These are phyloP conservation scores for Microbotryomycetes sp. DNA, from an alignment of 1,284 basidiomycete genomes.

Conservation along the genomic window DNA sequence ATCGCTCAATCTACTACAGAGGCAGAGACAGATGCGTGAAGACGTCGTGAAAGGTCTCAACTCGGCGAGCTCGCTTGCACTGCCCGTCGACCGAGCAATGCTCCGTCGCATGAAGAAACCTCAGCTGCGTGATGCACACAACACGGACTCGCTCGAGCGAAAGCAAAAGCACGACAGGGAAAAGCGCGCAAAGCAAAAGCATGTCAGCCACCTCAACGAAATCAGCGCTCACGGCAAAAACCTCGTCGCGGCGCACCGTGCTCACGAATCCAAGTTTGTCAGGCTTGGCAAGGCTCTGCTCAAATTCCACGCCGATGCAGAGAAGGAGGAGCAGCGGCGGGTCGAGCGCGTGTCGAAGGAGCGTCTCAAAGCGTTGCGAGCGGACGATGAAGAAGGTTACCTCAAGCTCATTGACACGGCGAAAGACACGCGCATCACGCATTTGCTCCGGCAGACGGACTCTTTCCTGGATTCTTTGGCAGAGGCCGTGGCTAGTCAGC, in stretches of 20 bases:
- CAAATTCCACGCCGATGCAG: conserved; percentile 45
- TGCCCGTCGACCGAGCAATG: conserved; percentile 70
- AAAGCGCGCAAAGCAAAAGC: conserved; percentile 88
- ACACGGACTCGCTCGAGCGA: conserved; percentile 83
- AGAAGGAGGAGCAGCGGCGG: conserved; percentile 50
- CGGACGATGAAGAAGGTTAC: conserved; percentile 98
- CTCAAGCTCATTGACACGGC: conserved; percentile 98
- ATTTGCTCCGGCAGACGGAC: conserved; percentile 90
- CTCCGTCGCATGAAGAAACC: conserved; percentile 85
- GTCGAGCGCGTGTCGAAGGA: conserved; percentile 96
- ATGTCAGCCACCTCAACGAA: conserved; percentile 83
- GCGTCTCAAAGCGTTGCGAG: conserved; percentile 94
- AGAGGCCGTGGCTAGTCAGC: conserved; percentile 88
- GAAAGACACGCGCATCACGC: conserved; percentile 98
- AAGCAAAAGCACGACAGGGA: conserved; percentile 89
- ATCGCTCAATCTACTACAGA: conserved; percentile 78
- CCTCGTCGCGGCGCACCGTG: conserved; percentile 56
- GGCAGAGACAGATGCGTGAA: conserved; percentile 78
- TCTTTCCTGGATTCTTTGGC: conserved; percentile 90
- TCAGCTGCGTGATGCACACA: conserved; percentile 78
- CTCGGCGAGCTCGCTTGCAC: conserved; percentile 79
- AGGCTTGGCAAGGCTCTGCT: conserved; percentile 45
- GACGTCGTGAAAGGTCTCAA: conserved; percentile 79
- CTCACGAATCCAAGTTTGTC: conserved; percentile 41
- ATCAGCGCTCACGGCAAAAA: conserved; percentile 82